phyloP scores from a whole-genome alignment of 345 rosid species.

The Eutrema japonicum region DNA sequence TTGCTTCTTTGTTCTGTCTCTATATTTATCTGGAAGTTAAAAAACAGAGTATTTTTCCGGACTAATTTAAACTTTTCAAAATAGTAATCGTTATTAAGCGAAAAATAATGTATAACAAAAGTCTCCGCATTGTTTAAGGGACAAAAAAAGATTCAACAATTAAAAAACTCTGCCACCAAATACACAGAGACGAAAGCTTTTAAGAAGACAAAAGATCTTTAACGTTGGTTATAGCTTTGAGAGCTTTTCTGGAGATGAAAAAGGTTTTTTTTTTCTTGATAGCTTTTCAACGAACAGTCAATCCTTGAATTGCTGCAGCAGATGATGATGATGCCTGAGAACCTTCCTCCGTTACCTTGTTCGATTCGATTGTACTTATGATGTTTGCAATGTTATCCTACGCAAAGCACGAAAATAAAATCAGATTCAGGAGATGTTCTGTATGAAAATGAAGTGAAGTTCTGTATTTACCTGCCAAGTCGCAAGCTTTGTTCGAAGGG shows the following conservation, averaged over 20 bases:
- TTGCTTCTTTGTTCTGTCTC: not conserved
- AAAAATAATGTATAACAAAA: conserved; percentile 25
- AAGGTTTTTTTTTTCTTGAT: not conserved
- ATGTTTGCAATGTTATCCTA: conserved; percentile 75
- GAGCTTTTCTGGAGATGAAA: conserved; percentile 24
- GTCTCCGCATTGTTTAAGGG: conserved; percentile 24
- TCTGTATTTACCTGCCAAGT: conserved; percentile 69
- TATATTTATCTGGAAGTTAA: not conserved
- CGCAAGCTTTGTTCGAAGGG: conserved; percentile 71
- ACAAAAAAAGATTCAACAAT: conserved; percentile 34
- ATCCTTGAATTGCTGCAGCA: conserved; percentile 49
- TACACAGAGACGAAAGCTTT: conserved; percentile 12
- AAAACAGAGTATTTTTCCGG: not conserved
- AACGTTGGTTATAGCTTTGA: conserved; percentile 14
- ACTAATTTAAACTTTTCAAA: too few relatives aligned
- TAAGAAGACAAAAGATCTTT: conserved; percentile 13
- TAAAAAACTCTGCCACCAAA: conserved; percentile 26
- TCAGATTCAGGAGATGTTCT: conserved; percentile 15
- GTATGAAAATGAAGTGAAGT: not conserved
- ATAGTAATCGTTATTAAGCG: not conserved
- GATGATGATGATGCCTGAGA: conserved; percentile 65
- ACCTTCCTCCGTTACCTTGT: conserved; percentile 81
- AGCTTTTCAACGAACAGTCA: conserved; percentile 53
- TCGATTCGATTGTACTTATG: conserved; percentile 82
- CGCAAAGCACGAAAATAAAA: conserved; percentile 20